Conservation (phyloP, 371 early-diverging fungal species). For the Sporodiniella umbellata region DNA sequence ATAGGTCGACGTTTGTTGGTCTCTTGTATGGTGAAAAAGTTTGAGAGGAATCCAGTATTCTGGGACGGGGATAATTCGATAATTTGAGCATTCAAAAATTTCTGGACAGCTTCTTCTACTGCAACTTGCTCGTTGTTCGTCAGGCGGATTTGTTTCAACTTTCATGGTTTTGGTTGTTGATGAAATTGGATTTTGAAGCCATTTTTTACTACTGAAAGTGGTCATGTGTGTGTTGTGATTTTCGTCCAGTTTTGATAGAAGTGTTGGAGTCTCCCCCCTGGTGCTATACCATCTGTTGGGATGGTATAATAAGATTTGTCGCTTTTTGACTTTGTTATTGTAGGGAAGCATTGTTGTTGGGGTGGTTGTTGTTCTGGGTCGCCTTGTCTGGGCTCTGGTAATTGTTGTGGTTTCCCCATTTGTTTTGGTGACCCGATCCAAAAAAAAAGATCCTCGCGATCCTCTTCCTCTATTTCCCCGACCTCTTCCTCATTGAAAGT, state of each 20-base stretch:
- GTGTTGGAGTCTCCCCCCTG: slow-evolving; percentile 3
- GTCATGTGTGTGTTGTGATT: slow-evolving; percentile 4
- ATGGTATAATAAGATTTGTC: slow-evolving; percentile 6
- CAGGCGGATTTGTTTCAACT: neutral
- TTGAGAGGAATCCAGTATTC: neutral
- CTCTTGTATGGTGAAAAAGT: slow-evolving; percentile 10
- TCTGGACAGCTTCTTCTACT: neutral
- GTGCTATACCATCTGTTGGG: slow-evolving; percentile 8
- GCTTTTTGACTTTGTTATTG: neutral
- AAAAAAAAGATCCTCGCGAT: slow-evolving; percentile 7
- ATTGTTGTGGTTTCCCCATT: neutral
- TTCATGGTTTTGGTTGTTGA: neutral
- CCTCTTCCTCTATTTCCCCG: neutral
- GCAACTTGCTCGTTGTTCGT: neutral
- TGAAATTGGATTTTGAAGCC: slow-evolving; percentile 1
- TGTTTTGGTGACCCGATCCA: neutral
- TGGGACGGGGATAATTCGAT: slow-evolving; percentile 5
- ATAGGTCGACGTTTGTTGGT: slow-evolving; percentile 3
- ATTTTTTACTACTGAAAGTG: slow-evolving; percentile 4
- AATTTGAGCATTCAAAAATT: slow-evolving; percentile 2
- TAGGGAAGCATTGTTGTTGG: neutral
- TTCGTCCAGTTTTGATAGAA: neutral
- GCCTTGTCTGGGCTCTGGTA: no score
- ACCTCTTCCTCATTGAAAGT: neutral
- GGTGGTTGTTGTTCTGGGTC: slow-evolving; percentile 1